Evolutionary conservation across 1,284 basidiomycete species (phyloP).

Genomic region (Athelia sp.): DNA sequence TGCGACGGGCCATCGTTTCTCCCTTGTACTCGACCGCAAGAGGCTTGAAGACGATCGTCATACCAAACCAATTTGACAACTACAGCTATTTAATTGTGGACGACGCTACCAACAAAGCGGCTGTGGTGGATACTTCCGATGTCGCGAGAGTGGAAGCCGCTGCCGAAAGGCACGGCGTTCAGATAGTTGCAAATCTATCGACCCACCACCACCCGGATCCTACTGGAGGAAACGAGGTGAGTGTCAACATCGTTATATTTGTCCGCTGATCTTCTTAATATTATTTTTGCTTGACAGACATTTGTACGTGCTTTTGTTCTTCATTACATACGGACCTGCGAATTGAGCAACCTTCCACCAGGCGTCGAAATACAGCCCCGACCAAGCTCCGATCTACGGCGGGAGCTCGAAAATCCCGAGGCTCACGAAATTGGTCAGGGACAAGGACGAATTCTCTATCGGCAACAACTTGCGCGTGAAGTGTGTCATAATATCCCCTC

Average conservation of each 20-base stretch:
- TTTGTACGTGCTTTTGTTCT: constrained; percentile 8
- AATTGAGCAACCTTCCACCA: too few species aligned
- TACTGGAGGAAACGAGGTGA: constrained; percentile 77
- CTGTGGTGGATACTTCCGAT: constrained; percentile 81
- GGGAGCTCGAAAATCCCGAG: constrained; percentile 73
- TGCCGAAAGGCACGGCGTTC: constrained; percentile 64
- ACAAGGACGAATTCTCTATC: constrained; percentile 72
- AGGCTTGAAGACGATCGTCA: too few species aligned
- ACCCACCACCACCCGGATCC: constrained; percentile 93
- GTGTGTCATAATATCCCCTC: constrained; percentile 39
- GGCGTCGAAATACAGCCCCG: constrained; percentile 57
- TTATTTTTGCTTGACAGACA: constrained; percentile 7
- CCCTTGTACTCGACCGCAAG: too few species aligned
- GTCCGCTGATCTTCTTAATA: constrained; percentile 15
- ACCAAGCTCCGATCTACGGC: constrained; percentile 78
- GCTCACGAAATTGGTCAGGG: constrained; percentile 71
- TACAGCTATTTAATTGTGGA: constrained; percentile 88
- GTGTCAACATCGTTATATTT: too few species aligned
- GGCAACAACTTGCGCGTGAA: constrained; percentile 69
- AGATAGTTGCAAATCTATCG: constrained; percentile 74
- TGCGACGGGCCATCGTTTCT: too few species aligned
- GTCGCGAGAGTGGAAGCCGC: constrained; percentile 68
- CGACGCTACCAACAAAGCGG: constrained; percentile 63
- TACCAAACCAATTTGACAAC: constrained; percentile 81
- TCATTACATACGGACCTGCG: constrained; percentile 39